Conservation (phyloP, 257 asterid genomes). For the Capsicum pubescens region DNA sequence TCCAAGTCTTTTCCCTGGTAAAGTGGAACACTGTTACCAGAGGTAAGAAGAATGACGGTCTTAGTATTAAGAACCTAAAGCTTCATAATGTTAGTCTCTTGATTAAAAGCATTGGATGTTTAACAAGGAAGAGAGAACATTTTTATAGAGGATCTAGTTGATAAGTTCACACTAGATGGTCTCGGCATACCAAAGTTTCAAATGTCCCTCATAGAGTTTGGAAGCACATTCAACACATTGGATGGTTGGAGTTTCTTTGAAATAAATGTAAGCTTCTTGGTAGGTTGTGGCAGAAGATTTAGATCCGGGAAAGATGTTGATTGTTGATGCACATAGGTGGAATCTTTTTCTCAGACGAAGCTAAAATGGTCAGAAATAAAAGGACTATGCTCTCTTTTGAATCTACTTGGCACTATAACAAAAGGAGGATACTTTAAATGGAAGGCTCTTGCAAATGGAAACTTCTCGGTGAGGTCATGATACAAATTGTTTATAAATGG, state of each 20-base stretch:
- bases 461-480: neutral
- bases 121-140: neutral
- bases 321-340: neutral
- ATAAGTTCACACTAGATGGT: neutral
- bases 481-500: neutral
- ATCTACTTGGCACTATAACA: conserved; percentile 1
- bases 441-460: neutral
- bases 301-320: neutral
- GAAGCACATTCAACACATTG: neutral
- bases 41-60: neutral
- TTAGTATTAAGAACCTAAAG: neutral
- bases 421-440: neutral
- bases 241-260: neutral
- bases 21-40: neutral
- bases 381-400: neutral
- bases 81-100: conserved; percentile 7
- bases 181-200: neutral
- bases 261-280: neutral
- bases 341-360: neutral
- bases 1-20: neutral
- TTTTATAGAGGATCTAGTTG: neutral
- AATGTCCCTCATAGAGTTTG: neutral
- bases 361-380: neutral
- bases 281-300: neutral
- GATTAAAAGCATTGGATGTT: neutral